A percentile compares a stretch with the other conserved stretches of the same genome.
Conservation (phyloP, 306 rosid species). For the Mimosa pudica region DNA sequence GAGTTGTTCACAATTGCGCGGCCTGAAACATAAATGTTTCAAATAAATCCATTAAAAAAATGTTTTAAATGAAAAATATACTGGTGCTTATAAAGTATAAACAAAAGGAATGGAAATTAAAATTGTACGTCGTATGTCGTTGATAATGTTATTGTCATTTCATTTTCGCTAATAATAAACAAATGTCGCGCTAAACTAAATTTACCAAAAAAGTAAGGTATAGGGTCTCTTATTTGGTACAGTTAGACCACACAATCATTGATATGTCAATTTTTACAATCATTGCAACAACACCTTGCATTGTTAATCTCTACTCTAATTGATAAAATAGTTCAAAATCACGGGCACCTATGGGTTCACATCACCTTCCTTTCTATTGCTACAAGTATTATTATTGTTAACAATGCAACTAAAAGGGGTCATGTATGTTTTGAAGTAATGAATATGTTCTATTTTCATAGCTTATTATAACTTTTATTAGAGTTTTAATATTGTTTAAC, state of each 20-base stretch:
- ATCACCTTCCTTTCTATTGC: neutral
- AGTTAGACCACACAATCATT: constrained; percentile 49
- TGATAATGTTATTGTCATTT: neutral
- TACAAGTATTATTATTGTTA: neutral
- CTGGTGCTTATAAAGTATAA: too few relatives aligned
- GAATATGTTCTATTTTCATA: neutral
- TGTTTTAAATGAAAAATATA: too few relatives aligned
- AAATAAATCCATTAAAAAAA: too few relatives aligned
- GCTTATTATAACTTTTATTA: neutral
- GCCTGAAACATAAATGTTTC: too few relatives aligned
- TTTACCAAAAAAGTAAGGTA: constrained; percentile 30
- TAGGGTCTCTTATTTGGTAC: constrained; percentile 29
- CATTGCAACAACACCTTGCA: constrained; percentile 37
- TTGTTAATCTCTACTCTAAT: constrained; percentile 13
- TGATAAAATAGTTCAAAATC: neutral
- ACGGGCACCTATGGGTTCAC: neutral
- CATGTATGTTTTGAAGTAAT: neutral
- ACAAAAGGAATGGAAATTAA: too few relatives aligned
- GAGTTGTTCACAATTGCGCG: too few relatives aligned
- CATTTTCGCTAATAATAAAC: constrained; percentile 14
- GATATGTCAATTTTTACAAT: constrained; percentile 33
- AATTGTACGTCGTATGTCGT: neutral
- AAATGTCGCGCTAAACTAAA: constrained; percentile 9
- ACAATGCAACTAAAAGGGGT: neutral
- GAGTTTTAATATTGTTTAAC: neutral